A percentile compares a stretch with the other conserved stretches of the same genome.
These are phyloP conservation scores for Artemisia tridentata DNA, from an alignment of 129 eudicot species.

Conservation along the genomic window DNA sequence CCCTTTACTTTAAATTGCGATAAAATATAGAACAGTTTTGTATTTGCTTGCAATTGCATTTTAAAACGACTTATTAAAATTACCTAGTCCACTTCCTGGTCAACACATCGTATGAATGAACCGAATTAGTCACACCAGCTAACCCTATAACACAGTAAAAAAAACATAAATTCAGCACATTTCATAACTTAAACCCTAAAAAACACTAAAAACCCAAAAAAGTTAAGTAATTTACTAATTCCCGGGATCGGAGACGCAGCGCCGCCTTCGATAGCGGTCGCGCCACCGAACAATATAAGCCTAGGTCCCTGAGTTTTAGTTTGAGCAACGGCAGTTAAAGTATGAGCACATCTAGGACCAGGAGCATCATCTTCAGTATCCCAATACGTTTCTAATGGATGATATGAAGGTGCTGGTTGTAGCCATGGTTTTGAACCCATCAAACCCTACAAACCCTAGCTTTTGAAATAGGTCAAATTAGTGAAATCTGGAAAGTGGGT, in stretches of 20 bases:
- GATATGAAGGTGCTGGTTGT: slow-evolving; percentile 77
- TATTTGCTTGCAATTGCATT: too few relatives aligned
- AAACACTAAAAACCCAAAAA: neutral
- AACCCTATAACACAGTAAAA: slow-evolving; percentile 51
- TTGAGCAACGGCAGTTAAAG: slow-evolving; percentile 85
- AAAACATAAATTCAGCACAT: slow-evolving; percentile 8
- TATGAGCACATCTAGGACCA: slow-evolving; percentile 87
- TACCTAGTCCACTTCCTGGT: slow-evolving; percentile 91
- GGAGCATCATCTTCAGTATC: slow-evolving; percentile 83
- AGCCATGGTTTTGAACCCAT: slow-evolving; percentile 90
- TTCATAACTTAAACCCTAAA: neutral
- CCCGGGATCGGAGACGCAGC: slow-evolving; percentile 65
- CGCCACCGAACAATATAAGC: slow-evolving; percentile 89
- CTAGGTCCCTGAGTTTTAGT: slow-evolving; percentile 87
- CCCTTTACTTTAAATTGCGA: too few relatives aligned
- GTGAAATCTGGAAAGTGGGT: neutral
- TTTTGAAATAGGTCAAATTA: neutral
- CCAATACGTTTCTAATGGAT: slow-evolving; percentile 51
- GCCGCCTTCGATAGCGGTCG: slow-evolving; percentile 92
- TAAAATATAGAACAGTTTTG: too few relatives aligned
- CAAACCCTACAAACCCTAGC: slow-evolving; percentile 21
- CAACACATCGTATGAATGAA: slow-evolving; percentile 88
- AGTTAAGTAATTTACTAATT: slow-evolving; percentile 41
- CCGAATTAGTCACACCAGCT: slow-evolving; percentile 92
- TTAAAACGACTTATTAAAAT: neutral